phyloP scores from a whole-genome alignment of 139 green algal species.

The Chlorella ohadii region DNA sequence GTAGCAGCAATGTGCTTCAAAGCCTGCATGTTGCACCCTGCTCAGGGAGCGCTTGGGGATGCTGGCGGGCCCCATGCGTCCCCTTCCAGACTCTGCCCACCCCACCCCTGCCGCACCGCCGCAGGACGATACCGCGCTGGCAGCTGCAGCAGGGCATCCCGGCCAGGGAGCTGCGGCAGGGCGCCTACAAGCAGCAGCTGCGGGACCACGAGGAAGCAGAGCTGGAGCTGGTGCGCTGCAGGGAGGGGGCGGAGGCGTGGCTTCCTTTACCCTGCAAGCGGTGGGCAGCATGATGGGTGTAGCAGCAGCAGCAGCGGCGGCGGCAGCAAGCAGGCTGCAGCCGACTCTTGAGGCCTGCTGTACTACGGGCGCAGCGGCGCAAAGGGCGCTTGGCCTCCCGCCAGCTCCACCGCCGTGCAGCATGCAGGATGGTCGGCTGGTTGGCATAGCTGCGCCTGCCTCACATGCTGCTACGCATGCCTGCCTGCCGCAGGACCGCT shows the following conservation, averaged over 20 bases:
- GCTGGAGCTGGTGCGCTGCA: constrained; percentile 42
- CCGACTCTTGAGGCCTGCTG: too few species aligned
- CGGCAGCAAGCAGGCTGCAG: too few species aligned
- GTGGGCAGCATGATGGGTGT: too few species aligned
- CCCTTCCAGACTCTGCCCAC: background rate
- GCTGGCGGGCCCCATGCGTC: too few species aligned
- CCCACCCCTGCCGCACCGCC: background rate
- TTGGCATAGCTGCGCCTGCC: background rate
- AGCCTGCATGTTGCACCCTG: too few species aligned
- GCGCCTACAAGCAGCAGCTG: constrained; percentile 40
- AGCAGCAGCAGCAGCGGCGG: too few species aligned
- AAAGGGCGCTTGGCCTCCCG: too few species aligned
- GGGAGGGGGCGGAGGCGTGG: too few species aligned
- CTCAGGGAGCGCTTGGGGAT: too few species aligned
- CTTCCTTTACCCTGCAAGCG: too few species aligned
- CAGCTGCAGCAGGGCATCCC: background rate
- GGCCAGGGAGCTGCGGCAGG: constrained; percentile 1
- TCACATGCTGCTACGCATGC: background rate
- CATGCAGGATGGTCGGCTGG: background rate
- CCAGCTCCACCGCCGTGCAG: background rate
- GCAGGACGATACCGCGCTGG: constrained; percentile 22
- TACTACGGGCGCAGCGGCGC: too few species aligned
- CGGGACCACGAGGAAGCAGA: constrained; percentile 29
- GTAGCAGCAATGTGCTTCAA: too few species aligned
- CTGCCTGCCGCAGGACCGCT: constrained; percentile 28